Percentiles rank a stretch among this genome's conserved stretches.
These are phyloP conservation scores for Botryotinia calthae DNA, from an alignment of 2,329 filamentous ascomycete species.

Conservation along the genomic window DNA sequence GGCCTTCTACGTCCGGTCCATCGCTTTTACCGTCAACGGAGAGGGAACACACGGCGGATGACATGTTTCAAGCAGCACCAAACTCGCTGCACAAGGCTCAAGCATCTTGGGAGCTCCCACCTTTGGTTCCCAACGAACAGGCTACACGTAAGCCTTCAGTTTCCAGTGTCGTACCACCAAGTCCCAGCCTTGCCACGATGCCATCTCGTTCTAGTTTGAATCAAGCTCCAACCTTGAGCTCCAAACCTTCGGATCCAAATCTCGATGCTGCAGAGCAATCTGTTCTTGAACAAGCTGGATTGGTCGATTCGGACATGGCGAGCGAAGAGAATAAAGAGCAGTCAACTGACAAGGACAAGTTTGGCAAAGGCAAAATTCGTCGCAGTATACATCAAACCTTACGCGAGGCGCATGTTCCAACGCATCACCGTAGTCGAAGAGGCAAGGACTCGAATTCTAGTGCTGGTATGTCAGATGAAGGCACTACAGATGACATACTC, in stretches of 20 bases:
- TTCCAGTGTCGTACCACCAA: conserved; percentile 43
- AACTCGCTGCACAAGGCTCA: conserved; percentile 45
- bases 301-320: conserved; percentile 51
- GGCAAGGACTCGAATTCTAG: conserved; percentile 70
- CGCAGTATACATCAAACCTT: conserved; percentile 88
- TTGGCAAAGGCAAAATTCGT: conserved; percentile 56
- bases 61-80: conserved; percentile 51
- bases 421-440: conserved; percentile 69
- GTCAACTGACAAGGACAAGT: conserved; percentile 37
- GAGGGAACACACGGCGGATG: conserved; percentile 43
- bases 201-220: conserved; percentile 40
- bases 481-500: conserved; percentile 62
- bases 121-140: conserved; percentile 40
- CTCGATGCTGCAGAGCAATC: conserved; percentile 65
- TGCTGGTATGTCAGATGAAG: conserved; percentile 46
- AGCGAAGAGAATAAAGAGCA: conserved; percentile 39
- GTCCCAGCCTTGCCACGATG: conserved; percentile 29
- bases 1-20: conserved; percentile 37
- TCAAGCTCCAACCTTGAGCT: conserved; percentile 37
- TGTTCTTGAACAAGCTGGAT: conserved; percentile 64
- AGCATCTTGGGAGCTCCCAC: conserved; percentile 46
- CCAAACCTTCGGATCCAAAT: conserved; percentile 23
- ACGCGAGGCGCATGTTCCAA: conserved; percentile 69
- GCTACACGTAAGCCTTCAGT: conserved; percentile 45
- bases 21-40: conserved; percentile 36